These are phyloP conservation scores for Tolypocladium cylindrosporum DNA, from an alignment of 2,329 filamentous ascomycete genomes.

Conservation along the genomic window DNA sequence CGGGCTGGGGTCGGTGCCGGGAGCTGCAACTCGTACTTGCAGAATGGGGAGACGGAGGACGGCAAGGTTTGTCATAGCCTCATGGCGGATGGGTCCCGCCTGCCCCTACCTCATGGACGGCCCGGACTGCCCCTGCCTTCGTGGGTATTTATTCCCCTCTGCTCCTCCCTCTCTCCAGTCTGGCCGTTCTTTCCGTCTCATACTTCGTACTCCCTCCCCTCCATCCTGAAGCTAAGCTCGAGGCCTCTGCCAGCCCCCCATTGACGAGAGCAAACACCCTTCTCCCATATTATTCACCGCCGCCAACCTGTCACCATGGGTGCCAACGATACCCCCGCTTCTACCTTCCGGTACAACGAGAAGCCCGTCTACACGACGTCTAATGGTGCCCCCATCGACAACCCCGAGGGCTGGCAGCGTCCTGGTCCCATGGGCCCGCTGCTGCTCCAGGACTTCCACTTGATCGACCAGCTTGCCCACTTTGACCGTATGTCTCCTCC, in stretches of 20 bases:
- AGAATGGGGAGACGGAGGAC: background rate
- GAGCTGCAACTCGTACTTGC: background rate
- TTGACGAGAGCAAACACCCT: background rate
- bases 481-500: conserved; percentile 29
- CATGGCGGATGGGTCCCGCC: background rate
- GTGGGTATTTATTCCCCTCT: background rate
- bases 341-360: conserved; percentile 45
- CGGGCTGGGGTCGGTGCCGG: background rate
- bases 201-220: background rate
- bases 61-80: background rate
- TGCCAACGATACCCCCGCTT: conserved; percentile 30
- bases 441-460: conserved; percentile 54
- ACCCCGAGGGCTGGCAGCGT: conserved; percentile 38
- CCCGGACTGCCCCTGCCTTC: background rate
- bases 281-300: background rate
- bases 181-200: background rate
- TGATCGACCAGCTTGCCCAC: conserved; percentile 51
- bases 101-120: background rate
- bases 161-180: background rate
- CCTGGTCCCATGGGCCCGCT: conserved; percentile 47
- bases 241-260: background rate
- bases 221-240: background rate
- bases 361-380: conserved; percentile 49
- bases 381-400: conserved; percentile 47
- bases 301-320: conserved; percentile 24